A percentile compares a stretch with the other conserved stretches of the same genome.
Conservation (phyloP, 2,329 filamentous ascomycete species). For the Epichloe brachyelytri region DNA sequence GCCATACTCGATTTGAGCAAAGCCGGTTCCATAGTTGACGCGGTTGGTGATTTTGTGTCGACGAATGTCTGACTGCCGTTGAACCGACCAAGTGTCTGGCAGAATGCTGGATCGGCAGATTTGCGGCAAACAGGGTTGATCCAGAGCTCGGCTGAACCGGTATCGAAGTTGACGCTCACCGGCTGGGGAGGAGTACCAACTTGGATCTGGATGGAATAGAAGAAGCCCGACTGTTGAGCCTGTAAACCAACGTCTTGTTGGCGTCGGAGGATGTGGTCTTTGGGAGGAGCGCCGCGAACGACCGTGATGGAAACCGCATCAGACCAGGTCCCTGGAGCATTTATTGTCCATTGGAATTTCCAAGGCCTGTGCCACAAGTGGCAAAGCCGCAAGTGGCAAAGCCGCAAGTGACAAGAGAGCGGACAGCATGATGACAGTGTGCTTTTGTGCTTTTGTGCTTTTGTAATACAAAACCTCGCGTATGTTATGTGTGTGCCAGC, state of each 20-base stretch:
- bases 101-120: conserved; percentile 15
- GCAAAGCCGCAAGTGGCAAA: conserved; percentile 18
- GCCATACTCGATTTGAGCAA: conserved; percentile 20
- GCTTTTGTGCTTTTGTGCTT: neutral
- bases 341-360: conserved; percentile 12
- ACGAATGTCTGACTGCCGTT: conserved; percentile 17
- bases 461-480: neutral
- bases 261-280: conserved; percentile 15
- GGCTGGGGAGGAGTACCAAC: conserved; percentile 25
- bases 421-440: conserved; percentile 15
- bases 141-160: conserved; percentile 29
- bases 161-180: conserved; percentile 28
- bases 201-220: conserved; percentile 25
- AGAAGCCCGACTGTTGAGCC: conserved; percentile 18
- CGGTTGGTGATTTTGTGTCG: conserved; percentile 14
- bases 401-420: conserved; percentile 17
- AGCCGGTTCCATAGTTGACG: conserved; percentile 21
- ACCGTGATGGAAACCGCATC: conserved; percentile 17
- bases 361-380: conserved; percentile 13
- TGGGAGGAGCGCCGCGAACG: conserved; percentile 15
- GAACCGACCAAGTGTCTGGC: conserved; percentile 18
- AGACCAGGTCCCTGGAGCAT: conserved; percentile 14
- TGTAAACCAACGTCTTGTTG: conserved; percentile 15
- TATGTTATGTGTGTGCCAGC: conserved; percentile 7
- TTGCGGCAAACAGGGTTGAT: conserved; percentile 27